Conservation (phyloP, 768 basidiomycete genomes). For the Termitomyces sp. region DNA sequence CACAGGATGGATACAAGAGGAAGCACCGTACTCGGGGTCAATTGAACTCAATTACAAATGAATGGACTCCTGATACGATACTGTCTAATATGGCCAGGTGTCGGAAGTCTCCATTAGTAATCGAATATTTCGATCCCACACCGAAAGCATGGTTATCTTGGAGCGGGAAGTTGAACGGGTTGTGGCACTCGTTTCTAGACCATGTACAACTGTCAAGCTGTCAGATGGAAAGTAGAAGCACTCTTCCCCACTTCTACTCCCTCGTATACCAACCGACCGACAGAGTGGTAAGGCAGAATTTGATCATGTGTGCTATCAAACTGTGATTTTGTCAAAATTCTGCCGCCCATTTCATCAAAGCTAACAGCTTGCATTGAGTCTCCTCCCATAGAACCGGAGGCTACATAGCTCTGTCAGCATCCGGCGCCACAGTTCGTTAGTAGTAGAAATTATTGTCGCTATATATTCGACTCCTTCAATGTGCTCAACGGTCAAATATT, state of each 20-base stretch:
- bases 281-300: neutral
- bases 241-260: neutral
- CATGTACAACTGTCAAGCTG: neutral
- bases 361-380: neutral
- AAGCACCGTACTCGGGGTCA: neutral
- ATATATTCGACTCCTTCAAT: neutral
- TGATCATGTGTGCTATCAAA: neutral
- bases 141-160: neutral
- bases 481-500: neutral
- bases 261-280: neutral
- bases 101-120: neutral
- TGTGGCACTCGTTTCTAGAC: neutral
- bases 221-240: neutral
- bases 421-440: neutral
- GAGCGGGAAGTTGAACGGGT: neutral
- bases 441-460: no score
- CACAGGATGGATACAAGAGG: neutral
- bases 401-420: neutral
- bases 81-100: neutral
- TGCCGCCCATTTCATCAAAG: neutral
- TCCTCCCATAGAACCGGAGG: neutral
- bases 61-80: neutral
- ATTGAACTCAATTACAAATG: neutral
- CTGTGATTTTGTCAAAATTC: neutral
- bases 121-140: neutral